Conservation (phyloP, 1,139 yeast species). For the Saccharomycopsis hybrid region DNA sequence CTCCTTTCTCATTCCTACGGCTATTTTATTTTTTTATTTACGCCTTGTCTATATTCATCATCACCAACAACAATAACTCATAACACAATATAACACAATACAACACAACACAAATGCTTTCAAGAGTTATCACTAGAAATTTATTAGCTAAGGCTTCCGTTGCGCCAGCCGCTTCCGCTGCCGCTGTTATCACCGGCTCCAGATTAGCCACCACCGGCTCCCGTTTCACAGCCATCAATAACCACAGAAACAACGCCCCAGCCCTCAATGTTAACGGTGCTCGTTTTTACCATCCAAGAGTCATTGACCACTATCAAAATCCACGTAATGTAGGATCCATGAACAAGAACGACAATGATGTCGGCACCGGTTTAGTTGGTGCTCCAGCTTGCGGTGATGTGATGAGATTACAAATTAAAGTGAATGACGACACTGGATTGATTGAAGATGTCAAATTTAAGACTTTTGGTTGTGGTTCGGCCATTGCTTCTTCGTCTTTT, state of each 20-base stretch:
- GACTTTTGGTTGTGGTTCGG: conserved; percentile 98
- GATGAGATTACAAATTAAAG: conserved; percentile 93
- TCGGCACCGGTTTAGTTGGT: conserved; percentile 97
- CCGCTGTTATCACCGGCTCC: neutral
- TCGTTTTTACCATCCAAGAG: conserved; percentile 57
- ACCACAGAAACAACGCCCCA: neutral
- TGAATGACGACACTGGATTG: conserved; percentile 81
- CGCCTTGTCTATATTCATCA: too few relatives aligned
- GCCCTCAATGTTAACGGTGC: neutral
- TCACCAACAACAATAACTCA: neutral
- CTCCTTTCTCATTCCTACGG: neutral
- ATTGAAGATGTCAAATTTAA: conserved; percentile 94
- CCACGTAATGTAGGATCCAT: conserved; percentile 95
- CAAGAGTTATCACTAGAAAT: neutral
- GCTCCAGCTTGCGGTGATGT: conserved; percentile 99
- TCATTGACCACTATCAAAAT: conserved; percentile 89
- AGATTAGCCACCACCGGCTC: neutral
- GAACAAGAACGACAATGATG: conserved; percentile 67
- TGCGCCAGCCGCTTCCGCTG: too few relatives aligned
- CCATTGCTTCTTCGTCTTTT: conserved; percentile 92
- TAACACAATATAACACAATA: neutral
- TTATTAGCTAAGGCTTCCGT: neutral
- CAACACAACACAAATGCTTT: neutral
- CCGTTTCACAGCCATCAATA: conserved; percentile 1
- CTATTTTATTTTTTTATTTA: too few relatives aligned